Conservation (phyloP, 2,329 filamentous ascomycete species). For the Hortaea werneckii region DNA sequence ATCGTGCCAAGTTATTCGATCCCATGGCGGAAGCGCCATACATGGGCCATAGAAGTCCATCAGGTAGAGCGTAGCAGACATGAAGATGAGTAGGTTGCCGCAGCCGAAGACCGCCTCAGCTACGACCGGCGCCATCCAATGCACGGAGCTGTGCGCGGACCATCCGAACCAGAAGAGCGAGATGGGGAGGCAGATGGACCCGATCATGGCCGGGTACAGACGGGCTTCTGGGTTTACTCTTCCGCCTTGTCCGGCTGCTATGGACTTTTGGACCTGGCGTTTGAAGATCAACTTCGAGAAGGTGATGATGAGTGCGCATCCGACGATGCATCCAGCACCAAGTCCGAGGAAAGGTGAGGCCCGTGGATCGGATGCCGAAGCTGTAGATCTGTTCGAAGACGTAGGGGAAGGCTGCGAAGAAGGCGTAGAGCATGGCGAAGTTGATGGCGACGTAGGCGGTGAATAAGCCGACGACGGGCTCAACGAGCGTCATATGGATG, state of each 20-base stretch:
- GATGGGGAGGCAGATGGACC: background rate
- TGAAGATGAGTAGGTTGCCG: slow-evolving; percentile 28
- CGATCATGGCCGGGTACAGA: background rate
- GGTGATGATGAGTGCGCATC: too few species aligned
- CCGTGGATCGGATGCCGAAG: slow-evolving; percentile 23
- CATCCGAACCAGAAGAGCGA: slow-evolving; percentile 1
- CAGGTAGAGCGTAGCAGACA: slow-evolving; percentile 7
- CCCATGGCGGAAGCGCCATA: slow-evolving; percentile 51
- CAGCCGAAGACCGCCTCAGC: slow-evolving; percentile 30
- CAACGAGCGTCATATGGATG: slow-evolving; percentile 13
- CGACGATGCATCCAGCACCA: too few species aligned
- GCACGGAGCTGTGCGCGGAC: background rate
- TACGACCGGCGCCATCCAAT: slow-evolving; percentile 17
- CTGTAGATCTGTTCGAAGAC: slow-evolving; percentile 16
- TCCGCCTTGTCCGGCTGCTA: too few species aligned
- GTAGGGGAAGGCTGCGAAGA: slow-evolving; percentile 11
- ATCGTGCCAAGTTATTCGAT: slow-evolving; percentile 49
- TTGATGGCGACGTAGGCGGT: slow-evolving; percentile 8
- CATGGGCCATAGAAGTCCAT: slow-evolving; percentile 9
- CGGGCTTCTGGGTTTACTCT: background rate
- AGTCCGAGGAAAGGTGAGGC: slow-evolving; percentile 23
- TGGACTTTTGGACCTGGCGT: too few species aligned
- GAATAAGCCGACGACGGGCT: slow-evolving; percentile 19
- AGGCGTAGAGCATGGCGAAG: slow-evolving; percentile 14
- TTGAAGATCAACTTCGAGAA: too few species aligned